Base-by-base conservation (phyloP, 2,329 filamentous ascomycete species). In the Diaporthe sp. region DNA sequence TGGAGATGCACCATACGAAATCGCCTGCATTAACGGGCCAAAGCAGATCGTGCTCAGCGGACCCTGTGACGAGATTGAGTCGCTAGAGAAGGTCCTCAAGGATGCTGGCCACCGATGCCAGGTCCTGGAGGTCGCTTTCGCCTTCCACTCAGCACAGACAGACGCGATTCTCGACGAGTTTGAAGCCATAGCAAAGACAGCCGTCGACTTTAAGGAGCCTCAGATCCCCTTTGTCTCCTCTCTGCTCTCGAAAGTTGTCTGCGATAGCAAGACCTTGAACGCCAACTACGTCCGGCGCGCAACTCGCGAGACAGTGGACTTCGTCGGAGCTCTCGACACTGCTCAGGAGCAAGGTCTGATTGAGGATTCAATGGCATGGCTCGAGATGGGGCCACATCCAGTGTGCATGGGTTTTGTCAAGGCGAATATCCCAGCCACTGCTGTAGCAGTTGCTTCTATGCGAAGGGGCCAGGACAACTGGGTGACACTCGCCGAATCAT, bases 311-410 rank as follows among this genome's bases (percentile, higher is more conserved):
- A 85, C 91, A 0, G 93, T 95, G 76, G 88, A 94, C 82, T 94
- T 95, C 81, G 84, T 87, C 72, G 87, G 85, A 20, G 91, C 89
- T 80, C 28, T 74, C 3, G 39, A 61, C 17, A 60, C 63, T 20
- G 73, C 73, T 6, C 55, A 44, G 17, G 28, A 44, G 10, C 49
- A 63, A n/a, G 70, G 39, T 1, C 20, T 37, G n/a, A 47, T 75
- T 1, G 65, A 71, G 13, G 55, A 72, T 8, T 63, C 53, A 15
- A 75, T 47, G 53, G 63, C 28, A 9, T 94, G 90, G 88, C 81
- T 95, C 65, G 93, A 95, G 79, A 85, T 94, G 75, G 93, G 93
- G 0, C 92, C 93, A 6, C 91, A 94, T 77, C 91, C 92, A 0
- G 88, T 94, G 13, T 92, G 90, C 83, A 86, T 86, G 15, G 87